Evolutionary conservation across 305 asterid genomes (phyloP), one percentile per base, ranked within the genome.

Genomic region (Plantago lanceolata): DNA sequence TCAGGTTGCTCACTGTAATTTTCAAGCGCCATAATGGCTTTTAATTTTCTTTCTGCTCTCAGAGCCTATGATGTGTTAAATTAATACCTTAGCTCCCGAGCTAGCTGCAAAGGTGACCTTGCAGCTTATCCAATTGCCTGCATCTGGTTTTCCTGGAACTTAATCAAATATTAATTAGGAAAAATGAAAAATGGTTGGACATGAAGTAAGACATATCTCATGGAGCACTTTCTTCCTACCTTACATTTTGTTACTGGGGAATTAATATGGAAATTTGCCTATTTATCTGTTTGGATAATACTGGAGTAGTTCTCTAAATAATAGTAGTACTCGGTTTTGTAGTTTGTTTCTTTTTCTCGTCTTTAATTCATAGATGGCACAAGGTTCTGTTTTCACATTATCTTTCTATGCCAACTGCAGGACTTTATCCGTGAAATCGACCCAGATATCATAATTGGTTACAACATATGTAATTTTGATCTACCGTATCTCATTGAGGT

Each of bases 401-500:
- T 50, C 29, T 54, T 44, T 70, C 56, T 68, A 50, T 45, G 51
- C 71, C 63, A 17, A 54, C 58, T 75, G 65, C 86, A 94, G 99
- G 97, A 90, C 69, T 76, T 94, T 47, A 75, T 94, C 50, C 91
- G 93, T 57, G 99, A 94, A 75, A 89, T 90, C 75, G 99, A 94
- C 79, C 99, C 99, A 50, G 99, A 94, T 72, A 88, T 94, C 66
- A 76, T 94, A 70, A 90, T 94, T 81, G 99, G 99, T 60, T 94
- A 94, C 78, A 94, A 94, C 80, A 94, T 94, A 68, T 94, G 99
- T 89, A 94, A 94, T 71, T 94, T 94, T 75, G 99, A 90, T 82
- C 71, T 94, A 72, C 99, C 99, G 33, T 94, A 94, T 79, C 97
- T 94, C 73, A 94, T 94, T 76, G 89, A 92, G 97, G 99, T 90